Conservation (phyloP, 2,329 filamentous ascomycete genomes). For the Penicillium polonicum region DNA sequence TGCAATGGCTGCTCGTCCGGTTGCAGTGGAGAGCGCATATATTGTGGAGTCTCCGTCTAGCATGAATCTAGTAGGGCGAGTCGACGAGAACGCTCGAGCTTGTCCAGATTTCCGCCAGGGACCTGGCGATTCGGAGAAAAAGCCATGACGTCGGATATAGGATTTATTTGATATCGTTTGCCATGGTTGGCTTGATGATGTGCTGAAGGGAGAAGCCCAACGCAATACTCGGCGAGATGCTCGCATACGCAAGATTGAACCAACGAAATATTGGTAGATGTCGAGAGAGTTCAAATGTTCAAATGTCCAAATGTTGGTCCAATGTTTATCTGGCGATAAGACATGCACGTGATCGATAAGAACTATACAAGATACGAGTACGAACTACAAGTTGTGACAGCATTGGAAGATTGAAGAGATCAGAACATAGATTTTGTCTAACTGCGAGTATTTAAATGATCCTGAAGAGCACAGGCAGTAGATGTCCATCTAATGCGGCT, state of each 20-base stretch:
- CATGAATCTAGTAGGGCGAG: slow-evolving; percentile 15
- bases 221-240: slow-evolving; percentile 21
- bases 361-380: background rate
- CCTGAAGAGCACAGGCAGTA: background rate
- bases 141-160: slow-evolving; percentile 14
- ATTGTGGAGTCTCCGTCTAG: slow-evolving; percentile 61
- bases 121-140: slow-evolving; percentile 2
- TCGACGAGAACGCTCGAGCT: slow-evolving; percentile 27
- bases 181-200: slow-evolving; percentile 22
- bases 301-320: background rate
- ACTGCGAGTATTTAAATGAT: background rate
- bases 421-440: background rate
- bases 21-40: slow-evolving; percentile 85
- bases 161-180: slow-evolving; percentile 8
- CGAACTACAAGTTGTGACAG: background rate
- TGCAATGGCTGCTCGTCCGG: slow-evolving; percentile 84
- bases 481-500: background rate
- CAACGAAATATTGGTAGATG: slow-evolving; percentile 1
- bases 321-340: background rate
- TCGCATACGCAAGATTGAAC: slow-evolving; percentile 34
- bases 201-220: slow-evolving; percentile 28
- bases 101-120: slow-evolving; percentile 1
- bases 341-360: background rate
- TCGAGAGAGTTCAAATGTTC: background rate
- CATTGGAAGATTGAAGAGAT: background rate